Evolutionary conservation across 768 basidiomycete species (phyloP).

Genomic region (Agaricus subrufescens): DNA sequence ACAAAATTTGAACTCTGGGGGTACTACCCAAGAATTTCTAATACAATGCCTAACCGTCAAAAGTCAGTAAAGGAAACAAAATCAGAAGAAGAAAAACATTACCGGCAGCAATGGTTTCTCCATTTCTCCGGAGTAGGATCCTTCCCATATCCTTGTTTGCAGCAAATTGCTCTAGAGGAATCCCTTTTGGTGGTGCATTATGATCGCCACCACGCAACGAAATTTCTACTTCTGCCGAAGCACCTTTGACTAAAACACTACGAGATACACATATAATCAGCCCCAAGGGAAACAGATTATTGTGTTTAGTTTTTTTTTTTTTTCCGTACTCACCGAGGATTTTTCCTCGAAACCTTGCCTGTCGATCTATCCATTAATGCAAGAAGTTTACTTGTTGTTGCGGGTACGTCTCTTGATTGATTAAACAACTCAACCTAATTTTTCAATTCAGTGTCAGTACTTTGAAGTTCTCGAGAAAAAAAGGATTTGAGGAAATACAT

Average conservation of each 20-base stretch:
- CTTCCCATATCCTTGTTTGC: slow-evolving; percentile 96
- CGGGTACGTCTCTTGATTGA: slow-evolving; percentile 90
- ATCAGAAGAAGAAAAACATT: slow-evolving; percentile 11
- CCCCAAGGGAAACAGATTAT: neutral
- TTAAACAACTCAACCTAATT: slow-evolving; percentile 87
- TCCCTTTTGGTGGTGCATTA: slow-evolving; percentile 47
- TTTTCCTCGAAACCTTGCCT: slow-evolving; percentile 68
- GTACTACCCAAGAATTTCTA: slow-evolving; percentile 27
- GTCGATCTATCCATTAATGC: slow-evolving; percentile 73
- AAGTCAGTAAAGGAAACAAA: neutral
- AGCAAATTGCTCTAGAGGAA: slow-evolving; percentile 84
- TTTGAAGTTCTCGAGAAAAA: neutral
- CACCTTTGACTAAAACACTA: slow-evolving; percentile 82
- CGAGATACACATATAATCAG: neutral
- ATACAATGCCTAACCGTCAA: slow-evolving; percentile 32
- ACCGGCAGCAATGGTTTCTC: slow-evolving; percentile 95
- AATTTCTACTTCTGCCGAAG: slow-evolving; percentile 84
- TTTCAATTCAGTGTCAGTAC: neutral
- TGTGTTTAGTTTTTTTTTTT: neutral
- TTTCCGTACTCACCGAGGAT: slow-evolving; percentile 60
- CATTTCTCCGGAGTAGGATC: slow-evolving; percentile 78
- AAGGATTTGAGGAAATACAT: slow-evolving; percentile 19
- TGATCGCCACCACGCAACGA: slow-evolving; percentile 56
- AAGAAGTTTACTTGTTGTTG: slow-evolving; percentile 78
- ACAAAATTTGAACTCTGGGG: neutral